Evolutionary conservation across 1,284 basidiomycete species (phyloP).

Genomic region (Golubevia sp.): DNA sequence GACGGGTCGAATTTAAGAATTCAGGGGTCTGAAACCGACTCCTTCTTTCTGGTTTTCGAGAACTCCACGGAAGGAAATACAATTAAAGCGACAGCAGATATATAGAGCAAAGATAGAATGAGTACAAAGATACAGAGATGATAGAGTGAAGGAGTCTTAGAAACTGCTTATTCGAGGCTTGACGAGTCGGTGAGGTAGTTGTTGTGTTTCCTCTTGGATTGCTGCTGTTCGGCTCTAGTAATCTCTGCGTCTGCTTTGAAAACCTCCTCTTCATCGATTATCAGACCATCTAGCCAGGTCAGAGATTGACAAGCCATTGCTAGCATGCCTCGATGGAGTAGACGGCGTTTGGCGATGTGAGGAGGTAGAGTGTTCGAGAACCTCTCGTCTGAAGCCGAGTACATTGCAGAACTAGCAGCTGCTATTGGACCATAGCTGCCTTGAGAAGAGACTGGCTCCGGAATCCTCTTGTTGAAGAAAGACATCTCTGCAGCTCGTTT

Average conservation of each 20-base stretch:
- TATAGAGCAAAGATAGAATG: too few relatives aligned
- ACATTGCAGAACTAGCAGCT: conserved; percentile 12
- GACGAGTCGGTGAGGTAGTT: too few relatives aligned
- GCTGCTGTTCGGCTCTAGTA: too few relatives aligned
- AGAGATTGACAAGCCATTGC: conserved; percentile 52
- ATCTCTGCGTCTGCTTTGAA: conserved; percentile 23
- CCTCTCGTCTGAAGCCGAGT: conserved; percentile 33
- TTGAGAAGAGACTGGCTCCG: conserved; percentile 9
- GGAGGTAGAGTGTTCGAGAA: conserved; percentile 45
- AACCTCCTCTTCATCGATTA: conserved; percentile 39
- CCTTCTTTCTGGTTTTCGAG: too few relatives aligned
- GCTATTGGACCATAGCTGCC: not conserved
- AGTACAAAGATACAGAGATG: too few relatives aligned
- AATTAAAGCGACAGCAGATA: too few relatives aligned
- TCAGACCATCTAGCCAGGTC: conserved; percentile 50
- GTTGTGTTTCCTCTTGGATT: too few relatives aligned
- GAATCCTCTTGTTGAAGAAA: conserved; percentile 47
- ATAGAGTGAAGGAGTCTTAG: too few relatives aligned
- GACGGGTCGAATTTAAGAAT: too few relatives aligned
- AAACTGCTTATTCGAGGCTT: too few relatives aligned
- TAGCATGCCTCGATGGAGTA: conserved; percentile 47
- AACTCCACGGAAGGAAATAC: too few relatives aligned
- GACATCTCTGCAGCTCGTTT: conserved; percentile 37
- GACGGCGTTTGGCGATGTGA: conserved; percentile 23
- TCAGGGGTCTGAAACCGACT: too few relatives aligned